Conservation (phyloP, 2,329 filamentous ascomycete species). For the Claviceps fusiformis region DNA sequence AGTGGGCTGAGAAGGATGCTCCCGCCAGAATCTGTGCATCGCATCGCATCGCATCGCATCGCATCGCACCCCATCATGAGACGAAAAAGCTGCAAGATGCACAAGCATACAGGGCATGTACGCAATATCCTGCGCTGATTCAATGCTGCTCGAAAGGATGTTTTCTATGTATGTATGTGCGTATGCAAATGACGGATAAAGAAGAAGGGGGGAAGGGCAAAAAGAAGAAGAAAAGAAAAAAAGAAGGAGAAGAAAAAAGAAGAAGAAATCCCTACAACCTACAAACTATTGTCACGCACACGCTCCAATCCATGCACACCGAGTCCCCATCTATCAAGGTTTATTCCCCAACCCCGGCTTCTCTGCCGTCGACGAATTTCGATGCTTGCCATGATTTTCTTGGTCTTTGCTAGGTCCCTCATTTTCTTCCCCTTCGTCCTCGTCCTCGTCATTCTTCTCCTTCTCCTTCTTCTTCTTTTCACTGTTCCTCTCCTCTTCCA, state of each 20-base stretch:
- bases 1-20: conserved; percentile 1
- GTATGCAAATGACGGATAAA: too few relatives aligned
- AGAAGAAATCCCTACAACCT: not conserved
- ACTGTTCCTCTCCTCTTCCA: conserved; percentile 37
- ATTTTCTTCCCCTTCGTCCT: conserved; percentile 19
- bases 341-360: conserved; percentile 1
- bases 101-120: too few relatives aligned
- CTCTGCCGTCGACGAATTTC: conserved; percentile 15
- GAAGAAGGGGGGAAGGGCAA: too few relatives aligned
- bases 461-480: conserved; percentile 21
- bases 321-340: not conserved
- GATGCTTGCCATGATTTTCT: conserved; percentile 18
- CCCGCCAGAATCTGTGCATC: not conserved
- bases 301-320: not conserved
- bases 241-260: too few relatives aligned
- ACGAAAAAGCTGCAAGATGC: too few relatives aligned
- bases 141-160: too few relatives aligned
- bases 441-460: conserved; percentile 25
- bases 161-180: too few relatives aligned
- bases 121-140: too few relatives aligned
- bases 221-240: too few relatives aligned
- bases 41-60: not conserved
- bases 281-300: not conserved
- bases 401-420: conserved; percentile 13
- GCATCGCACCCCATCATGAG: too few relatives aligned